A percentile compares a stretch with the other conserved stretches of the same genome.
phyloP scores from a whole-genome alignment of 2,329 filamentous ascomycete species.

The Talaromyces sp. region DNA sequence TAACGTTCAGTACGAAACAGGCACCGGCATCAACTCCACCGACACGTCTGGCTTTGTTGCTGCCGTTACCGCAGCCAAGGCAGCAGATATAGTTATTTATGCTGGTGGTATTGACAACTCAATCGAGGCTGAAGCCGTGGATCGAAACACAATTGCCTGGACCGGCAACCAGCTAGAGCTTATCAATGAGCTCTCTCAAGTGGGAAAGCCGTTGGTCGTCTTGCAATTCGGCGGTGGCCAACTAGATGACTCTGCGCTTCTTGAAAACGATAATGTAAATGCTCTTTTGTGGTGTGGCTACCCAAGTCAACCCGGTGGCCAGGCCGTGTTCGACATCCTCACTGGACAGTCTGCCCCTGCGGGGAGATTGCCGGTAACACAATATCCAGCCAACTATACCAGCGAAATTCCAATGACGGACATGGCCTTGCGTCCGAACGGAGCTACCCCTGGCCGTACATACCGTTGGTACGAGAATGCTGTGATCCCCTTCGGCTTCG shows the following conservation, averaged over 20 bases:
- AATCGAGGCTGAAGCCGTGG: slow-evolving; percentile 30
- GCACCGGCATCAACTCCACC: slow-evolving; percentile 17
- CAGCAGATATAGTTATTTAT: slow-evolving; percentile 28
- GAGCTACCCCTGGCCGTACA: slow-evolving; percentile 31
- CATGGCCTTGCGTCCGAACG: slow-evolving; percentile 29
- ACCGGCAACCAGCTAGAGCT: slow-evolving; percentile 31
- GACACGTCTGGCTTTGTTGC: slow-evolving; percentile 24
- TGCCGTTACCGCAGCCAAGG: slow-evolving; percentile 25
- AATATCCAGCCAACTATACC: slow-evolving; percentile 38
- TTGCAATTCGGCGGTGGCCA: slow-evolving; percentile 35
- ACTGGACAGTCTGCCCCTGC: slow-evolving; percentile 32
- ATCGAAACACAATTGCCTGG: slow-evolving; percentile 34
- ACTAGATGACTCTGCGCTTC: slow-evolving; percentile 31
- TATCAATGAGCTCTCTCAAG: slow-evolving; percentile 25
- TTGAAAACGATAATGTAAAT: slow-evolving; percentile 29
- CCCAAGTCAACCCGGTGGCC: slow-evolving; percentile 35
- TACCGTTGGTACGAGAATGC: slow-evolving; percentile 37
- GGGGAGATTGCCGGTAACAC: slow-evolving; percentile 32
- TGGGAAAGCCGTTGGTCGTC: slow-evolving; percentile 32
- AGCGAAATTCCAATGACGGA: slow-evolving; percentile 33
- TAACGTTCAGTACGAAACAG: slow-evolving; percentile 39
- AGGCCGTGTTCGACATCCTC: slow-evolving; percentile 34
- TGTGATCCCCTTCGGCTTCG: slow-evolving; percentile 35
- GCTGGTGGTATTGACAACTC: slow-evolving; percentile 30
- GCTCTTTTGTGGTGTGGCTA: slow-evolving; percentile 37